These are phyloP conservation scores for Rhodosporidiobolus sp. DNA, from an alignment of 768 basidiomycete species.

Conservation along the genomic window DNA sequence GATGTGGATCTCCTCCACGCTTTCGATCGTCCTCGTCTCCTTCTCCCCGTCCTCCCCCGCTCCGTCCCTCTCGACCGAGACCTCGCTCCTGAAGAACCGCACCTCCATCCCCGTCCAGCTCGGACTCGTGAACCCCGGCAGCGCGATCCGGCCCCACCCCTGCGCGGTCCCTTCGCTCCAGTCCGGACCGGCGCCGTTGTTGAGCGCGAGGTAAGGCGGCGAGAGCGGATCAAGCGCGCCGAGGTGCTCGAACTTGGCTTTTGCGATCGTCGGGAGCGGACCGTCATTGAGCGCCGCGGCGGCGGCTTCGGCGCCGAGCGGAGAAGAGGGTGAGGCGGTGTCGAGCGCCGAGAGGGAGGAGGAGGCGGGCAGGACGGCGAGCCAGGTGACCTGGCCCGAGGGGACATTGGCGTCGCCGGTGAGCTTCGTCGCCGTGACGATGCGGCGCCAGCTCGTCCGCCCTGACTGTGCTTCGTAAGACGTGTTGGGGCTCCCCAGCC, in stretches of 20 bases:
- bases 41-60: background rate
- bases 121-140: slow-evolving; percentile 19
- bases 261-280: slow-evolving; percentile 11
- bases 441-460: background rate
- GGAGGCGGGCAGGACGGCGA: background rate
- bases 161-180: slow-evolving; percentile 18
- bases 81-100: slow-evolving; percentile 10
- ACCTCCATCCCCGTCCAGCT: slow-evolving; percentile 17
- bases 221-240: slow-evolving; percentile 17
- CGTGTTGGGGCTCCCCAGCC: background rate
- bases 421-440: slow-evolving; percentile 31
- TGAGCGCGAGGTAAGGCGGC: background rate
- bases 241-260: background rate
- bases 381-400: slow-evolving; percentile 28
- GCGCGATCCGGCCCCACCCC: slow-evolving; percentile 28
- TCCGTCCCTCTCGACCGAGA: background rate
- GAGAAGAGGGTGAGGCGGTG: background rate
- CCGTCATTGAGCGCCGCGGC: background rate
- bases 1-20: slow-evolving; percentile 36
- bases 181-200: slow-evolving; percentile 9
- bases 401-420: slow-evolving; percentile 40
- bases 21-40: slow-evolving; percentile 3
- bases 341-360: background rate
- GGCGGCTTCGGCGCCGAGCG: background rate
- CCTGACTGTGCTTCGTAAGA: too few species aligned